phyloP scores from a whole-genome alignment of 2,329 filamentous ascomycete genomes.

The Cercospora nicotianae region DNA sequence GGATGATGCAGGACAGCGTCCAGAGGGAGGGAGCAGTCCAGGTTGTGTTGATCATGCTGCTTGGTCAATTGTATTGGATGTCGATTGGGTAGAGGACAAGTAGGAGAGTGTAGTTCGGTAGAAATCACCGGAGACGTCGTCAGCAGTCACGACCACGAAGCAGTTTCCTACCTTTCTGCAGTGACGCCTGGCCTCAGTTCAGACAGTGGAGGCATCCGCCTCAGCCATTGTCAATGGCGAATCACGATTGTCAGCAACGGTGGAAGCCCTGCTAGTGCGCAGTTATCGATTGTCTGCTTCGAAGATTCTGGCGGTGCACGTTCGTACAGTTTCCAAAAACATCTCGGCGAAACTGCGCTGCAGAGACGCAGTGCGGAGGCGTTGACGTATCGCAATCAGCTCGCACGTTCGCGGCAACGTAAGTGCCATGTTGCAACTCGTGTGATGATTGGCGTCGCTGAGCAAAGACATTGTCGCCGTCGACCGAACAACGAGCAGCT shows the following conservation, averaged over 20 bases:
- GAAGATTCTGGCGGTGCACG: constrained; percentile 1
- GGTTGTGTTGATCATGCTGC: constrained; percentile 2
- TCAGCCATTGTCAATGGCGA: background rate
- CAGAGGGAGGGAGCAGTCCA: constrained; percentile 8
- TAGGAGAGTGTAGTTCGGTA: background rate
- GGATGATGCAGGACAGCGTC: constrained; percentile 2
- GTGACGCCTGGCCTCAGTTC: background rate
- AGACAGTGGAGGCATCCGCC: background rate
- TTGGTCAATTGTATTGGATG: background rate
- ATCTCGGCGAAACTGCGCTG: constrained; percentile 11
- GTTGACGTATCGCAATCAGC: background rate
- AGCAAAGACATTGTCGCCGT: background rate
- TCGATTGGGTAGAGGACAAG: background rate
- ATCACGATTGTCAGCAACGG: background rate
- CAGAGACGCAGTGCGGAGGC: background rate
- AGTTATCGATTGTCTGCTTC: background rate
- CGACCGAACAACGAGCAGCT: background rate
- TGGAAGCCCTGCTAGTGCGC: background rate
- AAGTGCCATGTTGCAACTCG: background rate
- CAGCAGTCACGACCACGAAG: background rate
- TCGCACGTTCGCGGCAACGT: background rate
- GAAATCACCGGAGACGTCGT: background rate
- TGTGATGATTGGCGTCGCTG: background rate
- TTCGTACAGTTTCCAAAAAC: constrained; percentile 3
- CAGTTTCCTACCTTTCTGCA: background rate